phyloP scores from a whole-genome alignment of 768 basidiomycete species.

The Trichaptum fuscoviolaceum region DNA sequence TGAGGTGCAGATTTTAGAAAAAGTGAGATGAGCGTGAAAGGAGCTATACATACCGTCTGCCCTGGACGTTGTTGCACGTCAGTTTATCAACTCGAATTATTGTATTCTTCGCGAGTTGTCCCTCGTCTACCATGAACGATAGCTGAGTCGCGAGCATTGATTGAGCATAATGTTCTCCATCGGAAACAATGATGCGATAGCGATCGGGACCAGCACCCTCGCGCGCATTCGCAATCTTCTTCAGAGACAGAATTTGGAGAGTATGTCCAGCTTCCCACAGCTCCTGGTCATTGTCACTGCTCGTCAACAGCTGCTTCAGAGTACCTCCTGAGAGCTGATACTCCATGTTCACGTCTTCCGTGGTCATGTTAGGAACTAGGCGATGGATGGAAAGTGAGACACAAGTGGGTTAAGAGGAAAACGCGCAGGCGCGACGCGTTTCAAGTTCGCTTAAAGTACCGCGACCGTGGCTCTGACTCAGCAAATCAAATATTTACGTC shows the following conservation, averaged over 20 bases:
- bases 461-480: not conserved
- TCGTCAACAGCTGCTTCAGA: constrained; percentile 42
- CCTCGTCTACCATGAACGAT: constrained; percentile 65
- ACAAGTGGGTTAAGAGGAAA: not conserved
- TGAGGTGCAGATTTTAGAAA: not conserved
- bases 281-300: constrained; percentile 35
- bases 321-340: constrained; percentile 55
- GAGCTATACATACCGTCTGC: constrained; percentile 58
- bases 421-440: not conserved
- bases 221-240: constrained; percentile 51
- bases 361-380: not conserved
- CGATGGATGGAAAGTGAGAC: not conserved
- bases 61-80: constrained; percentile 79
- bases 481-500: not conserved
- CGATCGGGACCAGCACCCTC: constrained; percentile 42
- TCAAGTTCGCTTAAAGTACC: not conserved
- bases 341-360: constrained; percentile 28
- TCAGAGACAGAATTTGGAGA: constrained; percentile 80
- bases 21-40: constrained; percentile 7
- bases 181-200: constrained; percentile 82
- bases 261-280: constrained; percentile 35
- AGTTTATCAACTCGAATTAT: constrained; percentile 69
- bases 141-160: constrained; percentile 94
- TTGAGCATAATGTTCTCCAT: constrained; percentile 82
- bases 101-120: constrained; percentile 56